A percentile compares a stretch with the other conserved stretches of the same genome.
phyloP scores from a whole-genome alignment of 495 filamentous ascomycete species.

The Podospora didyma region DNA sequence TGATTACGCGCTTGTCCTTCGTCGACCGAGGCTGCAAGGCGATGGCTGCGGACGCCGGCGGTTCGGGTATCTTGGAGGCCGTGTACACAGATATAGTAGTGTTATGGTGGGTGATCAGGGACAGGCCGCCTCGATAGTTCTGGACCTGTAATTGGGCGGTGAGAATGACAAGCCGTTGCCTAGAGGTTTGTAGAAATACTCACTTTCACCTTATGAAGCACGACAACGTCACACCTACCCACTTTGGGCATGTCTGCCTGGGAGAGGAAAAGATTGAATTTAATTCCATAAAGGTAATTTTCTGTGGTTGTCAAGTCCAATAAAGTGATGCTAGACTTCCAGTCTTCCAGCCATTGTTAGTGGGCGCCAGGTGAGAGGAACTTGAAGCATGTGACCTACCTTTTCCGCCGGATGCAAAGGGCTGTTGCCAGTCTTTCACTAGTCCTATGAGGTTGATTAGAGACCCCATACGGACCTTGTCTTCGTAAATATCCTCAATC shows the following conservation, averaged over 20 bases:
- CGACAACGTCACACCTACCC: conserved; percentile 35
- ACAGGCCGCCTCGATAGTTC: conserved; percentile 17
- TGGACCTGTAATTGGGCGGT: conserved; percentile 12
- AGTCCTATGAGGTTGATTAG: conserved; percentile 48
- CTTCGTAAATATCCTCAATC: conserved; percentile 31
- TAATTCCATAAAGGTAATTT: conserved; percentile 19
- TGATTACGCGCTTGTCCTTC: conserved; percentile 10
- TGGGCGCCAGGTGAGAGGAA: too few relatives aligned
- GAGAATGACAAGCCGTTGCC: not conserved
- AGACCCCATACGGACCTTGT: conserved; percentile 12
- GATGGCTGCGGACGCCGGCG: conserved; percentile 28
- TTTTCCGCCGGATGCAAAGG: conserved; percentile 33
- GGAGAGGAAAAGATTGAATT: conserved; percentile 41
- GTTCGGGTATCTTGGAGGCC: conserved; percentile 35
- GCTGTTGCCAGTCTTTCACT: conserved; percentile 44
- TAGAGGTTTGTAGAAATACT: not conserved
- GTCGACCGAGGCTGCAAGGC: conserved; percentile 21
- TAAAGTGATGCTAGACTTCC: conserved; percentile 35
- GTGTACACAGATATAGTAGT: conserved; percentile 37
- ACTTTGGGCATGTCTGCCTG: conserved; percentile 37
- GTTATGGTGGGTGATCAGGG: conserved; percentile 33
- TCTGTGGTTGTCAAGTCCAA: conserved; percentile 37
- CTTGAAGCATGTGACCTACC: conserved; percentile 33
- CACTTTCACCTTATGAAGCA: conserved; percentile 38
- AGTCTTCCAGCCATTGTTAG: conserved; percentile 30